Base-by-base conservation (phyloP, 176 grass and related monocot species). In the Zizania latifolia region DNA sequence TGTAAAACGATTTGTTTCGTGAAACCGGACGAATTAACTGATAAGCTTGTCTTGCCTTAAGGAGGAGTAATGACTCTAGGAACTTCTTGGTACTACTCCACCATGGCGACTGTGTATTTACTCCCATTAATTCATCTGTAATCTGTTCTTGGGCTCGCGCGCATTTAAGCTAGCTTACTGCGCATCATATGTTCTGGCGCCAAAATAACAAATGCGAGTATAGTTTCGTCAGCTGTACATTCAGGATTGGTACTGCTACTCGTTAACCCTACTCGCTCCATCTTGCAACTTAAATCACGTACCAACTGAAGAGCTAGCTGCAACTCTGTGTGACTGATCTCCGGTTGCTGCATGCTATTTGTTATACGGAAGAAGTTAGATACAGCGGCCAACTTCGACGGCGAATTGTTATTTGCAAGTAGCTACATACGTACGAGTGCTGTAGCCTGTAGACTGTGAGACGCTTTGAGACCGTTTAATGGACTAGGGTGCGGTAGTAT, bases 341-440 rank as follows among this genome's bases (percentile, higher is more conserved):
- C 14, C 14, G 43, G 43, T 65, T 34, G 58, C 36, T 61, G 65
- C 38, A n/a, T n/a, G n/a, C n/a, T n/a, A n/a, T n/a, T n/a, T n/a
- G n/a, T n/a, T 37, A 6, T 61, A 71, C 66, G 66, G 78, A 72
- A 63, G 41, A 30, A 1, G 60, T 30, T 54, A 37, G 71, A 15
- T 58, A 27, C 28, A 33, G 16, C 24, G 16, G 64, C 77, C 53
- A 34, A 46, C 65, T 60, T 27, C 24, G 78, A 46, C 78, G 54
- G 78, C 35, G 78, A 70, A 34, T 13, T 36, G 53, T 59, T 60
- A 69, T 63, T 75, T 76, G 53, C 72, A 83, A n/a, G n/a, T n/a
- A n/a, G n/a, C n/a, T n/a, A n/a, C n/a, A n/a, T n/a, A n/a, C n/a
- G n/a, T n/a, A n/a, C n/a, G n/a, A n/a, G n/a, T n/a, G n/a, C n/a